These are phyloP conservation scores for Barnettozyma wickerhamii DNA, from an alignment of 805 yeast genomes.

Conservation along the genomic window DNA sequence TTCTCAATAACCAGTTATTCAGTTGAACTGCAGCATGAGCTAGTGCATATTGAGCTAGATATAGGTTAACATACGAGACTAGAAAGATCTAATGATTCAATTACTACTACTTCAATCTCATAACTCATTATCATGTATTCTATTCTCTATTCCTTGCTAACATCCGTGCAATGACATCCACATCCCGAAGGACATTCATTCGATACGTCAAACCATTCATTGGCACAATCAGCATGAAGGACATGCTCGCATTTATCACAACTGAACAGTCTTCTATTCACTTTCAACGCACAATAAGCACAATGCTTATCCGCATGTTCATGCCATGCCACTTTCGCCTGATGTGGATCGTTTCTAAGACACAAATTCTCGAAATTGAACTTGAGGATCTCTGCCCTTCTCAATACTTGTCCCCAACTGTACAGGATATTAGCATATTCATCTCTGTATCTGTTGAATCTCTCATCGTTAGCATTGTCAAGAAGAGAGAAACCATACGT, in stretches of 20 bases:
- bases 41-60: too few relatives aligned
- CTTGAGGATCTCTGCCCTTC: slow-evolving; percentile 73
- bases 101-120: background rate
- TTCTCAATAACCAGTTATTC: too few relatives aligned
- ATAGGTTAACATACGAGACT: too few relatives aligned
- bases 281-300: slow-evolving; percentile 58
- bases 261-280: slow-evolving; percentile 54
- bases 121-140: slow-evolving; percentile 3
- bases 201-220: slow-evolving; percentile 66
- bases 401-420: slow-evolving; percentile 81
- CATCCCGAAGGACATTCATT: slow-evolving; percentile 79
- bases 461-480: slow-evolving; percentile 25
- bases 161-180: slow-evolving; percentile 64
- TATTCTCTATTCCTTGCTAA: background rate
- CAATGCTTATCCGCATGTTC: slow-evolving; percentile 41
- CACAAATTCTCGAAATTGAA: slow-evolving; percentile 41
- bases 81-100: too few relatives aligned
- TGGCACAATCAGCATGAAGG: slow-evolving; percentile 74
- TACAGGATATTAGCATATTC: slow-evolving; percentile 76
- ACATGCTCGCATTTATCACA: slow-evolving; percentile 79
- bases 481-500: slow-evolving; percentile 33
- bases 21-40: too few relatives aligned
- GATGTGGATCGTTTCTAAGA: slow-evolving; percentile 21
- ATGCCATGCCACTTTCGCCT: slow-evolving; percentile 27
- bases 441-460: slow-evolving; percentile 42